These are phyloP conservation scores for Cucumis sativus DNA, from an alignment of 306 rosid species.

Conservation along the genomic window Cucumber_9930_V3 NC_026659.2:9560501-9561000, in stretches of 20 bases:
- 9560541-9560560: background rate
- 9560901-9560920: background rate
- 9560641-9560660: background rate
- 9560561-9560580: background rate
- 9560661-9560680: background rate
- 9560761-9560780: background rate
- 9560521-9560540: background rate
- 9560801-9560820: background rate
- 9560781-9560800: background rate
- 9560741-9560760: background rate
- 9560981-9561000: background rate
- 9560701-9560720: background rate
- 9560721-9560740: background rate
- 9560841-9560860: background rate
- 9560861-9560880: background rate
- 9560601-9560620: background rate
- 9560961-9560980: background rate
- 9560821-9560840: background rate
- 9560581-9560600: too few species aligned
- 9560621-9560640: background rate
- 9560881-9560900: background rate
- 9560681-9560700: background rate
- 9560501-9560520: background rate
- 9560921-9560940: too few species aligned
- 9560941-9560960: background rate